Evolutionary conservation across 75 land plant genomes (phyloP), one percentile per base, ranked within the genome.

Genomic region (Gnetum montanum): DNA sequence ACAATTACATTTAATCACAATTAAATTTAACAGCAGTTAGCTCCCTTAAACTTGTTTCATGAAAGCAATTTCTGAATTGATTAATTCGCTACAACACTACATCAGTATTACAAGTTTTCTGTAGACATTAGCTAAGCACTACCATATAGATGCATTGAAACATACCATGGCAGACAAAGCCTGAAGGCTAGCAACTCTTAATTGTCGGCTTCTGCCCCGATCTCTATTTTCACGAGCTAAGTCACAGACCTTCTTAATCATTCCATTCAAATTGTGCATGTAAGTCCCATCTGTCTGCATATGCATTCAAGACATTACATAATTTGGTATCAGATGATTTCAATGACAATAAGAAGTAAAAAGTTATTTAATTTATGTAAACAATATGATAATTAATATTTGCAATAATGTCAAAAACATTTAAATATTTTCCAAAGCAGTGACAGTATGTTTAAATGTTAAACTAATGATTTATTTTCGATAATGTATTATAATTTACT

Each of bases 231-330:
- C 89, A 58, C 66, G 77, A 49, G 83, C 77, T 36, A 88, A 60
- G 49, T 63, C 67, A 59, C 89, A 92, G 49, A 92, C 67, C 24
- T 74, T 81, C 36, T 85, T 79, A 33, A 84, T 68, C 34, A 92
- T 57, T n/a, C 79, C 82, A 51, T 87, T 88, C 46, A 92, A 47
- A 63, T 84, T 90, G 69, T 85, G 86, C 75, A 92, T 79, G 49
- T 92, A 84, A 41, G 97, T 79, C 28, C 89, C 60, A 66, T 92
- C 94, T 31, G 38, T 61, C 97, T 76, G 34, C 20, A 52, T 33
- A 31, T 31, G 3, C 20, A 40, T 12, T 7, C 36, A 52, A 31
- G 15, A 62, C 19, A 62, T 20, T 70, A 58, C n/a, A n/a, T n/a
- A n/a, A n/a, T 53, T 54, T 35, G 57, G 28, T 34, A 49, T 2